A percentile compares a stretch with the other conserved stretches of the same genome.
phyloP scores from a whole-genome alignment of 176 grass and related monocot species.

The Saccharum officinarum region DNA sequence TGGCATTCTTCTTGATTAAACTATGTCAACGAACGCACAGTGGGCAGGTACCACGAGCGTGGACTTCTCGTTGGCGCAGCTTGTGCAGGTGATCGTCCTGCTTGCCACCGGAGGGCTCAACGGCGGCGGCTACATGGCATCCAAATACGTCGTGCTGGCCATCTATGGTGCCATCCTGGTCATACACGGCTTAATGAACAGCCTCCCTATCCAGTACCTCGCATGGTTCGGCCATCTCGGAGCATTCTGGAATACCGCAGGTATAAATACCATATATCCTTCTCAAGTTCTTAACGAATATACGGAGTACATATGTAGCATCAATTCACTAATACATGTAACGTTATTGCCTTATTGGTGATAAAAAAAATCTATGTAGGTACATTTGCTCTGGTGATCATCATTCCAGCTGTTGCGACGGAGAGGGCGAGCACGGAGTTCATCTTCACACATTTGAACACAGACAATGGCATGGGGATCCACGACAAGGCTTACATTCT shows the following conservation, averaged over 20 bases:
- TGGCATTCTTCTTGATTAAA: not conserved
- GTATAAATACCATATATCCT: not conserved
- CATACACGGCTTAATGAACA: conserved; percentile 69
- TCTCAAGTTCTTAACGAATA: no score
- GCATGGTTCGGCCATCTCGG: conserved; percentile 59
- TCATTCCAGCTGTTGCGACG: conserved; percentile 51
- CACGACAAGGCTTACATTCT: conserved; percentile 56
- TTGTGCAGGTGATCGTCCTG: conserved; percentile 73
- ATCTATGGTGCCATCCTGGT: conserved; percentile 54
- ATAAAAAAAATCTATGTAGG: conserved; percentile 2
- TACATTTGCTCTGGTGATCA: conserved; percentile 54
- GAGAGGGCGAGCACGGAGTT: conserved; percentile 45
- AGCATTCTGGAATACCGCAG: conserved; percentile 64
- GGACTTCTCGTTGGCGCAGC: conserved; percentile 71
- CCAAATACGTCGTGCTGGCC: conserved; percentile 64
- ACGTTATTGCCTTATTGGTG: no score
- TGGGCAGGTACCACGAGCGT: conserved; percentile 64
- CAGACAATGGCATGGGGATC: conserved; percentile 57
- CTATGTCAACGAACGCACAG: not conserved
- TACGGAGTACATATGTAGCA: no score
- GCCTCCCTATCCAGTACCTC: conserved; percentile 60
- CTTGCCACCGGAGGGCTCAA: conserved; percentile 64
- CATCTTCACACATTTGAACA: conserved; percentile 72
- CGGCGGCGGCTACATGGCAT: conserved; percentile 71
- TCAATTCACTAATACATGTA: no score